Evolutionary conservation across 148 eudicot species (phyloP), one percentile per base, ranked within the genome.

Genomic region (Agrostemma githago): DNA sequence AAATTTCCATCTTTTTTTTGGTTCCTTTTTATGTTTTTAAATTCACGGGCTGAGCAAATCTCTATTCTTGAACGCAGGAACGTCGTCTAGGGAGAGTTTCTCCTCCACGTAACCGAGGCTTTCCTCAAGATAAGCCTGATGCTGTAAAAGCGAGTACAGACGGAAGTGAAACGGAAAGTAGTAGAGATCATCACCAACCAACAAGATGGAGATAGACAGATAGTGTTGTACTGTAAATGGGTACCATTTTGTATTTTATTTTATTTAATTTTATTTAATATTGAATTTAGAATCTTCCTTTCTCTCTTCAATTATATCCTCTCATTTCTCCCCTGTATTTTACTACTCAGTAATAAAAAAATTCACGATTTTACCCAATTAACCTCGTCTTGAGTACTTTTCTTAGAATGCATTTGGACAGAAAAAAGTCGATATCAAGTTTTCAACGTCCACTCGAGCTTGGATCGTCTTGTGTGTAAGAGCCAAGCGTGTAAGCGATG

Each of bases 141-240:
- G 68, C 80, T 7, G 34, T 73, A 6, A 83, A 83, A 79, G 83
- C 67, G 20, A 76, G 75, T 71, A 85, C 88, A 42, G 89, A 88
- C 72, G 82, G 75, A 77, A 86, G 88, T 57, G 95, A 92, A 73
- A 85, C 83, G 4, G 88, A 83, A 59, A 81, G 82, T 74, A 79
- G 85, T 81, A 83, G 80, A 76, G 84, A 86, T 72, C 86, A 80
- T 74, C 79, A 79, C 41, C 81, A 76, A 51, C 84, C 76, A 75
- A 64, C 78, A 68, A 66, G 79, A 67, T 79, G 87, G 87, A 83
- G 51, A 4, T 7, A 7, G 51, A 51, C 34, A 26, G 91, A 86
- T 90, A 87, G 72, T 63, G 17, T 73, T 74, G 80, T 81, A 81
- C 69, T 74, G 80, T 81, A 81, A 77, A 81, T 73, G 56, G 83